Conservation (phyloP, 306 rosid species). For the Trichosanthes truncata region DNA sequence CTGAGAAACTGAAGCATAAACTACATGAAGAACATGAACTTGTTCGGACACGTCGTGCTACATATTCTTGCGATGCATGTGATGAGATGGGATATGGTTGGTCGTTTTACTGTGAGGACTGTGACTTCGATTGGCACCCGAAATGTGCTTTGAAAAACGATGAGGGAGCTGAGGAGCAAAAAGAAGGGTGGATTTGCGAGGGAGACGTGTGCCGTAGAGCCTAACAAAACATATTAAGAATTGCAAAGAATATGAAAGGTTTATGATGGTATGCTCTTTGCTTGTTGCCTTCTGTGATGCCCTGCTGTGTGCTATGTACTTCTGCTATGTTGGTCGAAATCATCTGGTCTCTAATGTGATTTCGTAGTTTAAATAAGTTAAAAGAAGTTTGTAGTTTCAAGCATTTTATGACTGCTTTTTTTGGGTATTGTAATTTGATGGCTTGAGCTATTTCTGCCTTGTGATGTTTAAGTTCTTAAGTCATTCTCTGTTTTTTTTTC, state of each 20-base stretch:
- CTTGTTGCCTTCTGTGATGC: neutral
- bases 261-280: neutral
- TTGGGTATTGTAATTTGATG: neutral
- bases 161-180: conserved; percentile 20
- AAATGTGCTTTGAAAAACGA: conserved; percentile 37
- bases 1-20: conserved; percentile 37
- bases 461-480: too few species aligned
- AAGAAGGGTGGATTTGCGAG: conserved; percentile 48
- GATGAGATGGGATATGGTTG: conserved; percentile 28
- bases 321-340: neutral
- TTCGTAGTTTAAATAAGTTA: neutral
- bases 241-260: neutral
- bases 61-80: conserved; percentile 35
- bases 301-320: neutral
- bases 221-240: conserved; percentile 30
- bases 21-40: conserved; percentile 51
- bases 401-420: neutral
- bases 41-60: conserved; percentile 19
- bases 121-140: conserved; percentile 60
- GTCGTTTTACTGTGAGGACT: conserved; percentile 51
- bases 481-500: too few species aligned
- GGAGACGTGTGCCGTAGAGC: conserved; percentile 45
- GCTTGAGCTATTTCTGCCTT: neutral
- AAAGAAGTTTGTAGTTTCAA: neutral
- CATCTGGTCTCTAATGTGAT: neutral